Evolutionary conservation across 2,329 filamentous ascomycete species (phyloP).

Genomic region (Botrytis deweyae): DNA sequence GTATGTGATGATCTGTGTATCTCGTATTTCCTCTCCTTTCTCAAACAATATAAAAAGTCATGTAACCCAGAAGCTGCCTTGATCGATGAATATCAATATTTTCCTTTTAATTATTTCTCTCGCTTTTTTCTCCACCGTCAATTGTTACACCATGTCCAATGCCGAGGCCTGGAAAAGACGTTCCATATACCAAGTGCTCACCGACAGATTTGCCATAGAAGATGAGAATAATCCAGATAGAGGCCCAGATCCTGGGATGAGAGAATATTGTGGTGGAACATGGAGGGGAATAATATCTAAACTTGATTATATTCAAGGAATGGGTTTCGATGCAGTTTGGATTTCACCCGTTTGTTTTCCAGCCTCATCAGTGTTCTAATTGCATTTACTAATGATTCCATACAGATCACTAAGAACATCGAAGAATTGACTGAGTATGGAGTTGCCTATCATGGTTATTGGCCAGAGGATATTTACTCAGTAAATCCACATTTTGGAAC

Average conservation of each 20-base stretch:
- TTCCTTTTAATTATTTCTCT: neutral
- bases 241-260: neutral
- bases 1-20: neutral
- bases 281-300: constrained; percentile 47
- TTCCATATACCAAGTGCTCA: constrained; percentile 45
- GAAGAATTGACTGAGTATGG: constrained; percentile 40
- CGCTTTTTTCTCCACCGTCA: neutral
- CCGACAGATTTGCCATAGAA: constrained; percentile 43
- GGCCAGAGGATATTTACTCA: constrained; percentile 46
- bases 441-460: constrained; percentile 47
- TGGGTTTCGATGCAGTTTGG: constrained; percentile 39
- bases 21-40: neutral
- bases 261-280: constrained; percentile 47
- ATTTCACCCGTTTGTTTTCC: constrained; percentile 18
- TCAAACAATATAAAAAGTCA: neutral
- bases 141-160: constrained; percentile 16
- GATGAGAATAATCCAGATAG: constrained; percentile 20
- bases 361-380: neutral
- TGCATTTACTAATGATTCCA: neutral
- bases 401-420: constrained; percentile 30
- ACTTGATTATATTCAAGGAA: constrained; percentile 48
- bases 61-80: neutral
- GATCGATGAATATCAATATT: neutral
- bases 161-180: constrained; percentile 38
- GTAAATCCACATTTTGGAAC: constrained; percentile 61